Conservation (phyloP, 2,329 filamentous ascomycete genomes). For the Penicillium sp. region DNA sequence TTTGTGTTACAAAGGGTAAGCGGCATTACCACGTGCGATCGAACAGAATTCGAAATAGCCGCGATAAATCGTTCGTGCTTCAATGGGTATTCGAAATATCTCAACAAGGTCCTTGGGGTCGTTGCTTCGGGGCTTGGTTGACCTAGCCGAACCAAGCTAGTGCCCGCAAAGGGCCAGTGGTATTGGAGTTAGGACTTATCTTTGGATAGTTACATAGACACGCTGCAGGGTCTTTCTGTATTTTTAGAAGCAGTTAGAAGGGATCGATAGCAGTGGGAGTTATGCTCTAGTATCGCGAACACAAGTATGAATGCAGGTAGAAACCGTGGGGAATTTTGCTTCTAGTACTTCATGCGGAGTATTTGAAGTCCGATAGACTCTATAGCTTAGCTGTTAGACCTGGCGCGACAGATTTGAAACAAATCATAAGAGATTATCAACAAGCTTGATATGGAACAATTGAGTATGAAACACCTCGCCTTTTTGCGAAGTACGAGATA, state of each 20-base stretch:
- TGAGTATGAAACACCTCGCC: not conserved
- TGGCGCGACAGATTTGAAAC: not conserved
- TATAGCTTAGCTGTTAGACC: not conserved
- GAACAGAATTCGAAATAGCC: not conserved
- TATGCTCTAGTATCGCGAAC: not conserved
- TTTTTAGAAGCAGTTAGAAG: not conserved
- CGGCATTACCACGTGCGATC: not conserved
- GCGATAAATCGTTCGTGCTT: not conserved
- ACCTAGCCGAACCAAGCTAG: not conserved
- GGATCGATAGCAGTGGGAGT: not conserved
- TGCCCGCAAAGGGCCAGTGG: not conserved
- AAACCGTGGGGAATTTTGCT: not conserved
- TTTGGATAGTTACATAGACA: not conserved
- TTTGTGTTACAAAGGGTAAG: not conserved
- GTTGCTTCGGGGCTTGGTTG: not conserved
- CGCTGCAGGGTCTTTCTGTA: not conserved
- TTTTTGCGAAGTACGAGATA: not conserved
- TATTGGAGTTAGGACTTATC: not conserved
- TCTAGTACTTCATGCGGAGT: not conserved
- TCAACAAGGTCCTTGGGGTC: not conserved
- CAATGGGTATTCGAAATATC: not conserved
- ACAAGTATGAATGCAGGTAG: not conserved
- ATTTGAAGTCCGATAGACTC: not conserved
- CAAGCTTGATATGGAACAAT: not conserved
- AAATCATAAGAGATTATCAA: not conserved